Percentiles rank a stretch among this genome's conserved stretches.
Evolutionary conservation across 192 early-diverging fungal species (phyloP).

Genomic region (Gigaspora rosea): DNA sequence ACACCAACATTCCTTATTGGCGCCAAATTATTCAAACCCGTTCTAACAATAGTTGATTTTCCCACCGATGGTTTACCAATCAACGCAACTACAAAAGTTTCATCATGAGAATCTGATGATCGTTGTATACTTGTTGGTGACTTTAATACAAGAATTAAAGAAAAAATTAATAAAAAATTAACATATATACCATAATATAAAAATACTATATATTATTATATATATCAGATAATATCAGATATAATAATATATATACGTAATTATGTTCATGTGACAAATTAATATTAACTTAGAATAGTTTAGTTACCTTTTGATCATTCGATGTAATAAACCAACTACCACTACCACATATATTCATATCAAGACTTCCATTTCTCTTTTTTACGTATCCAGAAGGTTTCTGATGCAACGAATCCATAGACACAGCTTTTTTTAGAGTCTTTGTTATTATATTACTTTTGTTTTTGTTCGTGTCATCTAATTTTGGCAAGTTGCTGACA

Average conservation of each 20-base stretch:
- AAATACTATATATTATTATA: no score
- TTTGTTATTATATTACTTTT: background rate
- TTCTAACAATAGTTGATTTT: constrained; percentile 19
- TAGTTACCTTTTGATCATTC: background rate
- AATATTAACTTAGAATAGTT: background rate
- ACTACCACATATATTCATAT: background rate
- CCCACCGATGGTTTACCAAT: constrained; percentile 19
- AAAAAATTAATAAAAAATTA: background rate
- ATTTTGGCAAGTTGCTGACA: background rate
- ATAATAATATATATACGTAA: no score
- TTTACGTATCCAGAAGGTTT: background rate
- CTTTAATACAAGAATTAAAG: background rate
- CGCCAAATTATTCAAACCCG: constrained; percentile 2
- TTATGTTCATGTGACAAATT: background rate
- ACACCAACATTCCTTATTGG: constrained; percentile 26
- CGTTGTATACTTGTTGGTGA: background rate
- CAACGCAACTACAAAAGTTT: constrained; percentile 14
- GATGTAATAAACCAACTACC: constrained; percentile 6
- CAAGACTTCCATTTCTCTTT: constrained; percentile 12
- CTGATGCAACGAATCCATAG: background rate
- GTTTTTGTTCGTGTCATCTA: background rate
- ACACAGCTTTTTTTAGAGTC: constrained; percentile 1
- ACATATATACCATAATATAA: background rate
- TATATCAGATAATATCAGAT: no score
- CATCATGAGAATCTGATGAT: background rate